Percentiles rank a stretch among this genome's conserved stretches.
These are phyloP conservation scores for Brassica hybrid DNA, from an alignment of 441 rosid species.

Conservation along the genomic window DNA sequence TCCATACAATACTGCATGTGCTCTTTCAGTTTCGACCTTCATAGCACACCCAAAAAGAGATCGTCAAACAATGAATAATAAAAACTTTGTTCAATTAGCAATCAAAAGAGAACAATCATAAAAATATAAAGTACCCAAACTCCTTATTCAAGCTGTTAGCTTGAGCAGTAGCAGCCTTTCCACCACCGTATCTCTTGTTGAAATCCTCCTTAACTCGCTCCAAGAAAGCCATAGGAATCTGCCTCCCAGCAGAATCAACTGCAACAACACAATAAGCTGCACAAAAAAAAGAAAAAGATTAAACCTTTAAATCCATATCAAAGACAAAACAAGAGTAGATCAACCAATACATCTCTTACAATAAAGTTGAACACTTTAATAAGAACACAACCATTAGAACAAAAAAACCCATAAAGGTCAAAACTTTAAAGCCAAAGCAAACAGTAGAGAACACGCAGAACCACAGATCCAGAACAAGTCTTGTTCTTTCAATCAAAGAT, in stretches of 20 bases:
- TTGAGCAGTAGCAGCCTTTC: slow-evolving; percentile 63
- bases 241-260: slow-evolving; percentile 67
- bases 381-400: not conserved
- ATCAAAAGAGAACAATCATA: too few relatives aligned
- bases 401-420: not conserved
- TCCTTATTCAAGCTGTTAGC: slow-evolving; percentile 67
- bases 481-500: not conserved
- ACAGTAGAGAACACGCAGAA: not conserved
- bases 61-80: too few relatives aligned
- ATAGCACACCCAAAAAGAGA: slow-evolving; percentile 15
- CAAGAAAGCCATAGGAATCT: slow-evolving; percentile 68
- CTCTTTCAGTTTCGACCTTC: slow-evolving; percentile 65
- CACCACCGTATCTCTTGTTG: slow-evolving; percentile 66
- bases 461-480: slow-evolving; percentile 32
- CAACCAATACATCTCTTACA: not conserved
- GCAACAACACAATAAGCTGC: slow-evolving; percentile 78
- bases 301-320: not conserved
- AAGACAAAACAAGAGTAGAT: not conserved
- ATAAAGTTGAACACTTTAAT: not conserved
- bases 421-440: slow-evolving; percentile 15
- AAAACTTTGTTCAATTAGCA: too few relatives aligned
- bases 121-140: slow-evolving; percentile 70
- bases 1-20: slow-evolving; percentile 72
- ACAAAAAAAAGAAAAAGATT: slow-evolving; percentile 28
- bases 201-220: slow-evolving; percentile 72